Conservation (phyloP, 257 asterid genomes). For the Solanum piurae region DNA sequence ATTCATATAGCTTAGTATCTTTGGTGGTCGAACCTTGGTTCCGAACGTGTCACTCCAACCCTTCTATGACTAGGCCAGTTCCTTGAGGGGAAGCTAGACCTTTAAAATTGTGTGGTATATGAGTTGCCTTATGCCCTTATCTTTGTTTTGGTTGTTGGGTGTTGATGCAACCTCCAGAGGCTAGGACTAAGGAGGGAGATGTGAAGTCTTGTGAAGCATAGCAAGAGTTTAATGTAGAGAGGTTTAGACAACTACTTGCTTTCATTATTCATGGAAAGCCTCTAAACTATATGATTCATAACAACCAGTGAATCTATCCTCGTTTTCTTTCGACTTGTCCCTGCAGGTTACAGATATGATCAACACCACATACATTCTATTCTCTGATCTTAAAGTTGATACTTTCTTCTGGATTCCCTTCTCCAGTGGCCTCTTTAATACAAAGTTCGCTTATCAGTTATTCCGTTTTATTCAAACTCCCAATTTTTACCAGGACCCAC, state of each 20-base stretch:
- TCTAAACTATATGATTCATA: neutral
- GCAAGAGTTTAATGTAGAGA: neutral
- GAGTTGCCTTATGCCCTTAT: neutral
- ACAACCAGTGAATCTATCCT: neutral
- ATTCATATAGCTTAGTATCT: neutral
- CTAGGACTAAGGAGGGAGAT: neutral
- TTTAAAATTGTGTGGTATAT: neutral
- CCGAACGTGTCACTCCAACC: neutral
- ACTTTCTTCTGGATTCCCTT: neutral
- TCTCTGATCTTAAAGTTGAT: neutral
- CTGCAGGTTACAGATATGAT: neutral
- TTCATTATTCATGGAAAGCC: neutral
- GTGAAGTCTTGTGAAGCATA: neutral
- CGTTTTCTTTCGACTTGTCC: neutral
- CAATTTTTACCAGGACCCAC: neutral
- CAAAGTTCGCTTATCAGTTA: neutral
- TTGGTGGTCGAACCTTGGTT: neutral
- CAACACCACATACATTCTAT: neutral
- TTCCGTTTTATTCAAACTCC: neutral
- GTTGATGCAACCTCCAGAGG: neutral
- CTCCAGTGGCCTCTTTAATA: neutral
- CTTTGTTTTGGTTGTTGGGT: neutral
- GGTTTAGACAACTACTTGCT: neutral
- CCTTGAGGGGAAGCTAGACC: neutral
- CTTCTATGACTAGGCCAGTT: neutral